A percentile compares a stretch with the other conserved stretches of the same genome.
phyloP scores from a whole-genome alignment of 164 flowering plant genomes.

The Sextonia rubra region DNA sequence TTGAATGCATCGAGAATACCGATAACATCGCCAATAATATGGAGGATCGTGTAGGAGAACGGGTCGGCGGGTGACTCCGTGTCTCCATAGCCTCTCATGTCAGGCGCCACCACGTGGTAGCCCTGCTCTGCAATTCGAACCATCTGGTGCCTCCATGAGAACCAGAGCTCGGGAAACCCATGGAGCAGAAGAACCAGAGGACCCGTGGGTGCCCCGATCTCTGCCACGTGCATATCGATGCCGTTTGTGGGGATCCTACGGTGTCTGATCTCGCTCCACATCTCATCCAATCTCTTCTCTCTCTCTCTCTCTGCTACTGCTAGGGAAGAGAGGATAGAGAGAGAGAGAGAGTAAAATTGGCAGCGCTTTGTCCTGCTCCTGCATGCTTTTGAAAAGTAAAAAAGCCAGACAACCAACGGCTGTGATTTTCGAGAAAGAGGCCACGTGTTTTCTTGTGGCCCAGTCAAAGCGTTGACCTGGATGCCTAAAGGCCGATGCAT shows the following conservation, averaged over 20 bases:
- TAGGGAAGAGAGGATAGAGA: too few relatives aligned
- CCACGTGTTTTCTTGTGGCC: too few relatives aligned
- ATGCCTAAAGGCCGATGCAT: too few relatives aligned
- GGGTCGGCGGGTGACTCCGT: constrained; percentile 41
- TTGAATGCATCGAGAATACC: constrained; percentile 55
- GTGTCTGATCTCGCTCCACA: constrained; percentile 11
- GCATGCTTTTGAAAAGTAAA: too few relatives aligned
- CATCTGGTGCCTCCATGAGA: constrained; percentile 42
- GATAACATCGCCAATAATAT: constrained; percentile 61
- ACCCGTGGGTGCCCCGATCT: constrained; percentile 23
- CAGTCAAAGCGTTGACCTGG: too few relatives aligned
- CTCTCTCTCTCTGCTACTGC: too few relatives aligned
- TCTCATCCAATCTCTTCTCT: neutral
- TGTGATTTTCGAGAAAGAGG: too few relatives aligned
- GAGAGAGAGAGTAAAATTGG: too few relatives aligned
- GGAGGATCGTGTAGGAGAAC: constrained; percentile 38
- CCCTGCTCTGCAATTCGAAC: constrained; percentile 25
- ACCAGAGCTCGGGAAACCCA: constrained; percentile 43
- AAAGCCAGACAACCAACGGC: too few relatives aligned
- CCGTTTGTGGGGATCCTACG: constrained; percentile 28
- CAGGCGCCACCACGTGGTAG: constrained; percentile 48
- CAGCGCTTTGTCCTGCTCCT: too few relatives aligned
- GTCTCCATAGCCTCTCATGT: constrained; percentile 44
- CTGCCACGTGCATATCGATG: constrained; percentile 40
- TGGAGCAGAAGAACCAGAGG: constrained; percentile 31